Percentiles rank a stretch among this genome's conserved stretches.
phyloP scores from a whole-genome alignment of 768 basidiomycete genomes.

The Hygrocybe punicea region DNA sequence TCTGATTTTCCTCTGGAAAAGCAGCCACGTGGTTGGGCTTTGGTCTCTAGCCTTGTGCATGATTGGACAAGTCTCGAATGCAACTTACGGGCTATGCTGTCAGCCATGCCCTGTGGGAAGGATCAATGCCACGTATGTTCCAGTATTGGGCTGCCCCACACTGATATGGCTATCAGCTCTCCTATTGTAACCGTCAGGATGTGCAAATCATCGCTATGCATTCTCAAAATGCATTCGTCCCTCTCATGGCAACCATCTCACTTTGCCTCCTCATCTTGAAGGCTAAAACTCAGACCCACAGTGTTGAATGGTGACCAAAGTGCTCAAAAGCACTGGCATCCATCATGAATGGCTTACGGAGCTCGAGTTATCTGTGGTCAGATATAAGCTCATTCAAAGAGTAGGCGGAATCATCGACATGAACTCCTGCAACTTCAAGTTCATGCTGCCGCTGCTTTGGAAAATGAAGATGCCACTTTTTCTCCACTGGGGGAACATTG shows the following conservation, averaged over 20 bases:
- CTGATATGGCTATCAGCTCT: neutral
- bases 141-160: too few relatives aligned
- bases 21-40: too few relatives aligned
- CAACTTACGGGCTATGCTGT: too few relatives aligned
- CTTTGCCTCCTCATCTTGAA: conserved; percentile 5
- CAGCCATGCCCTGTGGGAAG: neutral
- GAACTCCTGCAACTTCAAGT: neutral
- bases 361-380: conserved; percentile 9
- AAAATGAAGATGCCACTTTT: too few relatives aligned
- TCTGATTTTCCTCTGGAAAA: too few relatives aligned
- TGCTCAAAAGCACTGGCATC: conserved; percentile 8
- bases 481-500: too few relatives aligned
- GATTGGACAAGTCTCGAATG: too few relatives aligned
- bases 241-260: conserved; percentile 12
- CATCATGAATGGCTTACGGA: too few relatives aligned
- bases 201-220: neutral
- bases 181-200: neutral
- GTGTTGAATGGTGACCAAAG: conserved; percentile 9
- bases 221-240: conserved; percentile 13
- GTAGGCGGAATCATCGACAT: conserved; percentile 13
- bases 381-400: neutral
- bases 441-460: too few relatives aligned
- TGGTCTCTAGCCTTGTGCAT: too few relatives aligned
- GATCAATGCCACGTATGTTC: too few relatives aligned
- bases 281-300: neutral